Base-by-base conservation (phyloP, 2,329 filamentous ascomycete genomes). In the Furcasterigmium furcatum region DNA sequence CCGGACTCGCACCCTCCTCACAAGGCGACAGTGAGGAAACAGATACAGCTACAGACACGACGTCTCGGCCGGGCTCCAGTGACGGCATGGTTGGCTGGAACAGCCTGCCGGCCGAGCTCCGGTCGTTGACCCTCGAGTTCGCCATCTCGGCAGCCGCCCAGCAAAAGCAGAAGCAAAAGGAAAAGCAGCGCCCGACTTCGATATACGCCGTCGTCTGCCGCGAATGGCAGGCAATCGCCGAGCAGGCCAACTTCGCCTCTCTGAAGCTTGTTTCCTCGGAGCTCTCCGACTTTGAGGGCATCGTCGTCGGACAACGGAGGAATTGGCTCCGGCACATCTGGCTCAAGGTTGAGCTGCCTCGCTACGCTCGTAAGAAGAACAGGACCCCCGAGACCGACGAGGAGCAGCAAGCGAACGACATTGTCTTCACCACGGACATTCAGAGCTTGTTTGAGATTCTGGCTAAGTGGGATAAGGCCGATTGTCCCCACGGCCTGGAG, bases 331-430 rank as follows among this genome's bases (percentile, higher is more conserved):
- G 46, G 14, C 50, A 48, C 21, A 32, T 60, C 4, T 51, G 51
- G 47, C 46, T 59, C 34, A 41, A 44, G 9, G 44, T 60, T 21
- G 52, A 55, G 46, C 50, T 61, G 46, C 46, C 48, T 24, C 49
- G 47, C 25, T 59, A 59, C 38, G 18, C 45, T 19, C 41, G 43
- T 29, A 48, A 49, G 38, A 42, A 52, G 13, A 43, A 41, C 36
- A 44, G 49, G 21, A 38, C 50, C n/a, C 51, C 49, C 9, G 57
- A 60, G 40, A 50, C 46, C 3, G 51, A 56, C 19, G 46, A 53
- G 16, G 58, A 61, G 25, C 55, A 57, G 43, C 52, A 58, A 34
- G 46, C 47, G 39, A 59, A 61, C 41, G 56, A 59, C 20, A 25
- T 49, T 16, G 47, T 45, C 39, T 61, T 60, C 41, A 55, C 58